Conservation (phyloP, 202 grass and related monocot species). For the Sporobolus alterniflorus region DNA sequence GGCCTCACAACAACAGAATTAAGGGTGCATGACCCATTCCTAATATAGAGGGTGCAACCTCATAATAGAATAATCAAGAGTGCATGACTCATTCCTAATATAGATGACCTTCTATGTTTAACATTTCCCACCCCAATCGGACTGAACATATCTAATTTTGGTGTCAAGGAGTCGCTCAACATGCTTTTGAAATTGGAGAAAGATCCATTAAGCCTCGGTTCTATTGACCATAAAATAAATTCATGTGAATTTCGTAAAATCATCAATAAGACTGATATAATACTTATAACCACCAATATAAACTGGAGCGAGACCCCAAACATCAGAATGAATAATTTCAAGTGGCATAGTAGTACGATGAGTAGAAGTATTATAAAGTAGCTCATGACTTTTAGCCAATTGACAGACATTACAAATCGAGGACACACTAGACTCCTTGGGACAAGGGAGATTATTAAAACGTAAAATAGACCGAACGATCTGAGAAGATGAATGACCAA, state of each 20-base stretch:
- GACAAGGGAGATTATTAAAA: not conserved
- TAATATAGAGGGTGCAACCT: too few species aligned
- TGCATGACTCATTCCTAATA: too few species aligned
- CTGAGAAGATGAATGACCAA: not conserved
- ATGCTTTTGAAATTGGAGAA: not conserved
- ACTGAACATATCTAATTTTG: too few species aligned
- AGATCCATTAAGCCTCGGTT: not conserved
- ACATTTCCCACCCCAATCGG: too few species aligned
- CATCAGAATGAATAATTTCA: not conserved
- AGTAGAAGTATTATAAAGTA: not conserved
- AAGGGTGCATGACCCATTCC: too few species aligned
- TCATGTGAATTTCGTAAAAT: not conserved
- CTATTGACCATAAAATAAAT: not conserved
- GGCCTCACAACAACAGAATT: too few species aligned
- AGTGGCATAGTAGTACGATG: not conserved
- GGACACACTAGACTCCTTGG: not conserved
- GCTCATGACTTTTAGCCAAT: not conserved
- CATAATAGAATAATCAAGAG: too few species aligned
- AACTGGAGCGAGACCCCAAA: not conserved
- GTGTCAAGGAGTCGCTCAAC: not conserved
- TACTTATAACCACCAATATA: not conserved
- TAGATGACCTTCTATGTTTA: too few species aligned
- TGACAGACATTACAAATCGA: not conserved
- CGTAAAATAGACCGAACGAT: not conserved
- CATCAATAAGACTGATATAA: not conserved